Percentiles rank a stretch among this genome's conserved stretches.
These are phyloP conservation scores for Coniosporium apollinis DNA, from an alignment of 495 filamentous ascomycete species.

Conservation along the genomic window DNA sequence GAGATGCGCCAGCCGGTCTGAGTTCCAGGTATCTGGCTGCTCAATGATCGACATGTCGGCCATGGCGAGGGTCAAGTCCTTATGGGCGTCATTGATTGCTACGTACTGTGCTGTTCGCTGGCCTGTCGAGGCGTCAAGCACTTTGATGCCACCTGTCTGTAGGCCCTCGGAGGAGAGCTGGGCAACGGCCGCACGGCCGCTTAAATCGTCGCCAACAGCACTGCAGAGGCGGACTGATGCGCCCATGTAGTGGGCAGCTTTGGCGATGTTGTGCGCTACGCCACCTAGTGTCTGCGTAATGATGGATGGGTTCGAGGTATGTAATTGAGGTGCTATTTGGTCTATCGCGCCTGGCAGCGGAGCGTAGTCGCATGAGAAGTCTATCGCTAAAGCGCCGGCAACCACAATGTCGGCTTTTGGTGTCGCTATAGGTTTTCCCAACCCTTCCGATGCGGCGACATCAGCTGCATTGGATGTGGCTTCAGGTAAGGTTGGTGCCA, in stretches of 20 bases:
- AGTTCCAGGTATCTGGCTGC: constrained; percentile 22
- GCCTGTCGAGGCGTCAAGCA: constrained; percentile 32
- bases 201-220: constrained; percentile 58
- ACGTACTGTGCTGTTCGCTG: constrained; percentile 76
- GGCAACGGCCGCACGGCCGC: constrained; percentile 51
- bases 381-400: constrained; percentile 76
- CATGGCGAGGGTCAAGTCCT: constrained; percentile 73
- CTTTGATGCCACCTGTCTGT: constrained; percentile 42
- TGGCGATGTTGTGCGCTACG: constrained; percentile 86
- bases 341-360: constrained; percentile 21
- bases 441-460: no score
- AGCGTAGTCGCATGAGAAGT: constrained; percentile 66
- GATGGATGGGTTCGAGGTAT: constrained; percentile 74
- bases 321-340: constrained; percentile 33
- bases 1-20: constrained; percentile 44
- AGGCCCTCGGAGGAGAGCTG: constrained; percentile 45
- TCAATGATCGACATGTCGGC: constrained; percentile 87
- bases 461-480: no score
- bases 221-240: constrained; percentile 51
- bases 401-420: constrained; percentile 53
- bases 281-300: constrained; percentile 76
- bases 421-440: no score
- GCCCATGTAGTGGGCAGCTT: constrained; percentile 50
- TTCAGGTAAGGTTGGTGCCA: no score
- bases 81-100: constrained; percentile 66